phyloP scores from a whole-genome alignment of 2,329 filamentous ascomycete genomes.

The Colletotrichum spinosum region DNA sequence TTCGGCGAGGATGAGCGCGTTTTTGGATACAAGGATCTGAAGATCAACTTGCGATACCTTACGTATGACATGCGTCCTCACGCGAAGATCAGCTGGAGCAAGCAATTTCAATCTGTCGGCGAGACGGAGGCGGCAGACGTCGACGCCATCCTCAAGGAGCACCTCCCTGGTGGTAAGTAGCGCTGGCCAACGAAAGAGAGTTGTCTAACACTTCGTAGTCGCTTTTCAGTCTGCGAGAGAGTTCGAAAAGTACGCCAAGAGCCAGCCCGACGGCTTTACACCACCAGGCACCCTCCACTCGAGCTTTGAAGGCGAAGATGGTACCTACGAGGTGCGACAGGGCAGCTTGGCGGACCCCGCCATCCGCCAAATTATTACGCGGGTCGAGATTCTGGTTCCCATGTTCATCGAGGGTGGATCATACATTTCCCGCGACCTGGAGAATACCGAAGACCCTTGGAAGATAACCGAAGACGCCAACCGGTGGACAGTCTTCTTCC shows the following conservation, averaged over 20 bases:
- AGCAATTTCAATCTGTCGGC: slow-evolving; percentile 76
- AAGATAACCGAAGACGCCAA: slow-evolving; percentile 67
- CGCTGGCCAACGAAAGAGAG: neutral
- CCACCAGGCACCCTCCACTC: slow-evolving; percentile 82
- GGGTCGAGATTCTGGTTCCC: slow-evolving; percentile 85
- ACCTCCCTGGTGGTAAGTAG: slow-evolving; percentile 73
- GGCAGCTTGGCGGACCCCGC: slow-evolving; percentile 77
- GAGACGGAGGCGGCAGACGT: slow-evolving; percentile 79
- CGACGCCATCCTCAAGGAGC: slow-evolving; percentile 70
- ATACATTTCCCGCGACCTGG: slow-evolving; percentile 66
- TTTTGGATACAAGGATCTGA: slow-evolving; percentile 87
- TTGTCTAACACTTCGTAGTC: slow-evolving; percentile 55
- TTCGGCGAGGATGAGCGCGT: slow-evolving; percentile 95
- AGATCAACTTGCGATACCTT: slow-evolving; percentile 77
- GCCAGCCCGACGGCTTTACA: slow-evolving; percentile 60
- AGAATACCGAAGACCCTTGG: slow-evolving; percentile 50
- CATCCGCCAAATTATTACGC: slow-evolving; percentile 78
- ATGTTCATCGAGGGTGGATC: slow-evolving; percentile 96
- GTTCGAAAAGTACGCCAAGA: slow-evolving; percentile 64
- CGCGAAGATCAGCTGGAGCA: slow-evolving; percentile 76
- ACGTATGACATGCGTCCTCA: slow-evolving; percentile 82
- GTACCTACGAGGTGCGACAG: slow-evolving; percentile 86
- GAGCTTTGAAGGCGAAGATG: slow-evolving; percentile 70
- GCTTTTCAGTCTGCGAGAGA: slow-evolving; percentile 73
- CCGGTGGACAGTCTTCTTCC: slow-evolving; percentile 92